phyloP scores from a whole-genome alignment of 768 basidiomycete species.

The Kwoniella dendrophila region DNA sequence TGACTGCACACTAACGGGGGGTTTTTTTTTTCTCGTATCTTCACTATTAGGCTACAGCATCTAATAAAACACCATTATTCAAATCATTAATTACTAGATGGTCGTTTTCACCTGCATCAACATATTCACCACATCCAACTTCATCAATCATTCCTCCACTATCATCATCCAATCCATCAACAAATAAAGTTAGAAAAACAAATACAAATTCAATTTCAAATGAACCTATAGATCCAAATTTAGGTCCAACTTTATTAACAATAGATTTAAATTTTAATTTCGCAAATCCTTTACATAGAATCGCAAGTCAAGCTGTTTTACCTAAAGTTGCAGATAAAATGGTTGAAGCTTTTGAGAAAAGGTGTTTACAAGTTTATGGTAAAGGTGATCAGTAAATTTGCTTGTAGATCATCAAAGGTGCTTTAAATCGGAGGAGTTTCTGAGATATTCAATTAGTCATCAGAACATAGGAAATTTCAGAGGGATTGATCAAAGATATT shows the following conservation, averaged over 20 bases:
- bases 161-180: slow-evolving; percentile 16
- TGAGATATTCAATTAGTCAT: too few species aligned
- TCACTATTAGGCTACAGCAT: slow-evolving; percentile 44
- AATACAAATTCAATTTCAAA: slow-evolving; percentile 15
- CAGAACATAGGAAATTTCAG: too few species aligned
- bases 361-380: slow-evolving; percentile 76
- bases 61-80: slow-evolving; percentile 48
- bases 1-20: too few species aligned
- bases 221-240: slow-evolving; percentile 19
- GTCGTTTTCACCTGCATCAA: slow-evolving; percentile 68
- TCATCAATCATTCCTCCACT: slow-evolving; percentile 21
- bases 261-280: slow-evolving; percentile 85
- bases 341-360: slow-evolving; percentile 88
- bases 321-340: slow-evolving; percentile 83
- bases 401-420: neutral
- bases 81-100: slow-evolving; percentile 52
- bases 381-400: slow-evolving; percentile 31
- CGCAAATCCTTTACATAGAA: slow-evolving; percentile 79
- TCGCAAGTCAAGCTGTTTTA: slow-evolving; percentile 80
- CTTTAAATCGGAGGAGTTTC: neutral
- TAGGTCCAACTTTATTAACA: slow-evolving; percentile 73
- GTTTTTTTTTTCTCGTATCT: neutral
- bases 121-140: slow-evolving; percentile 58
- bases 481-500: too few species aligned
- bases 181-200: neutral